These are phyloP conservation scores for Beauveria pseudobassiana DNA, from an alignment of 2,329 filamentous ascomycete genomes.

Conservation along the genomic window DNA sequence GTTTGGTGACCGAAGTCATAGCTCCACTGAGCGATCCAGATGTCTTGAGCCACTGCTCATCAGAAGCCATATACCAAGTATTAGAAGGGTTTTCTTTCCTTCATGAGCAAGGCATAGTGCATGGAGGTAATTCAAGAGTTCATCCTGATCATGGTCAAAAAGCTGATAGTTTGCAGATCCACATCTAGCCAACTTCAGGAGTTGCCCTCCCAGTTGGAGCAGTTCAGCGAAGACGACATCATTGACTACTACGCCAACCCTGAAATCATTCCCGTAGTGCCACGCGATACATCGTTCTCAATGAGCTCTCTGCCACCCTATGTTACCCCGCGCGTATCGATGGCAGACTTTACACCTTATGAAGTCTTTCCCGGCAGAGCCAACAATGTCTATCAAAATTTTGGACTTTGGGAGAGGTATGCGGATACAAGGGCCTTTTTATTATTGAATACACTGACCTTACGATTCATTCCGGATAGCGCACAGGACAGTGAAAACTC, in stretches of 20 bases:
- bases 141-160: background rate
- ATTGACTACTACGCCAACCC: background rate
- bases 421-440: background rate
- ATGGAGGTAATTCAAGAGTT: background rate
- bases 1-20: background rate
- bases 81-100: slow-evolving; percentile 1
- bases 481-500: background rate
- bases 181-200: background rate
- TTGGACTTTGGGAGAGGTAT: slow-evolving; percentile 1
- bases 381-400: background rate
- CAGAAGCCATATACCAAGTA: background rate
- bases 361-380: background rate
- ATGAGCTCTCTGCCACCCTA: background rate
- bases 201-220: background rate
- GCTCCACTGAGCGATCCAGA: background rate
- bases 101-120: background rate
- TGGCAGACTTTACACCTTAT: background rate
- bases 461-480: background rate
- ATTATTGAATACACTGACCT: background rate
- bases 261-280: background rate
- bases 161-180: background rate
- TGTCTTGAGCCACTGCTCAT: background rate
- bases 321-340: background rate
- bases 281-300: background rate
- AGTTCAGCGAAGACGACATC: background rate